Conservation (phyloP, 2,329 filamentous ascomycete genomes). For the Dactylonectria estremocensis region DNA sequence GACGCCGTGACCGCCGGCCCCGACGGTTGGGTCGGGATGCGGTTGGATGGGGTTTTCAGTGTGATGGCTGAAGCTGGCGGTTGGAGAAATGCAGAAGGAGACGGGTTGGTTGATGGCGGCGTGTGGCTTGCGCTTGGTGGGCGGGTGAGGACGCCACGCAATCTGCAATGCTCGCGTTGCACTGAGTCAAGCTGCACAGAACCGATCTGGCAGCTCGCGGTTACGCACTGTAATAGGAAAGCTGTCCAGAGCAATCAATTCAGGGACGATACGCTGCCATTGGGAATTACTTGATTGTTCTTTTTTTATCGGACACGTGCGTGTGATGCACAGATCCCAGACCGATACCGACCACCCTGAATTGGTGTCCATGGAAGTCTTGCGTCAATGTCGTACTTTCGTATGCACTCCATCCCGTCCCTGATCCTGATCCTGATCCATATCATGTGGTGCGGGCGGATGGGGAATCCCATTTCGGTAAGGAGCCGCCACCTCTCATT, state of each 20-base stretch:
- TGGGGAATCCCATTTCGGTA: conserved; percentile 21
- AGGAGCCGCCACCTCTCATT: conserved; percentile 3
- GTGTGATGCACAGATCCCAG: background rate
- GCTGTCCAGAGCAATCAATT: too few species aligned
- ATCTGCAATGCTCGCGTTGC: conserved; percentile 3
- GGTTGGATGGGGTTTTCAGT: background rate
- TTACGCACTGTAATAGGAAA: background rate
- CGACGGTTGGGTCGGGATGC: background rate
- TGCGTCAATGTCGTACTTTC: background rate
- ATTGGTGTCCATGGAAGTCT: background rate
- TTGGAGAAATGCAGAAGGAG: background rate
- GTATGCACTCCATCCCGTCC: too few species aligned
- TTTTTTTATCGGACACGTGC: background rate
- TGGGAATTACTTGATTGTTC: background rate
- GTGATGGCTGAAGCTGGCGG: background rate
- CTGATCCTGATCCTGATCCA: background rate
- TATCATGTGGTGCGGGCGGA: conserved; percentile 17
- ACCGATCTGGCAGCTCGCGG: background rate
- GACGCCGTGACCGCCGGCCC: conserved; percentile 1
- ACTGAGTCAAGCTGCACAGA: background rate
- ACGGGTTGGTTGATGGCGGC: conserved; percentile 3
- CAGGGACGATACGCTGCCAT: background rate
- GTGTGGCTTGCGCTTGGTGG: conserved; percentile 24
- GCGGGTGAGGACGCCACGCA: conserved; percentile 21
- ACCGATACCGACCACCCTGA: background rate